A percentile compares a stretch with the other conserved stretches of the same genome.
Conservation (phyloP, 2,329 filamentous ascomycete species). For the Colletotrichum abscissum region DNA sequence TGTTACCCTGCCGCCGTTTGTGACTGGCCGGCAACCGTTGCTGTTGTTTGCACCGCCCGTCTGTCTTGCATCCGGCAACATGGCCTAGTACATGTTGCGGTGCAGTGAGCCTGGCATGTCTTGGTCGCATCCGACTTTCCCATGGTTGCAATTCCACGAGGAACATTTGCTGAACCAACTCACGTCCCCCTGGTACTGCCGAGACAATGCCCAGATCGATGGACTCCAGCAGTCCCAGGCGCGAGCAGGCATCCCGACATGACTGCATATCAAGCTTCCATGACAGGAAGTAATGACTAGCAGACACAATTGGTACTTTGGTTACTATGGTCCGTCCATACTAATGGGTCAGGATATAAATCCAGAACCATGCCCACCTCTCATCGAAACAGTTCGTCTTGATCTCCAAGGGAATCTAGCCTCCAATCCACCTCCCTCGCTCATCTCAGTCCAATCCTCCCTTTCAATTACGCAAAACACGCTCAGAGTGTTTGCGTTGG, state of each 20-base stretch:
- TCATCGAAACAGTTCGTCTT: neutral
- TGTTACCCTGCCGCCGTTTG: constrained; percentile 10
- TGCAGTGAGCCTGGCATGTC: neutral
- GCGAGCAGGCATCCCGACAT: constrained; percentile 9
- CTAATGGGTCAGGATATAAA: constrained; percentile 11
- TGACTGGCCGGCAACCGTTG: constrained; percentile 1
- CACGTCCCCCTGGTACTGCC: neutral
- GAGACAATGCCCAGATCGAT: constrained; percentile 27
- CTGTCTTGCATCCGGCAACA: constrained; percentile 1
- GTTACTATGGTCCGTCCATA: neutral
- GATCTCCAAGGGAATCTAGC: constrained; percentile 9
- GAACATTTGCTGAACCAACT: neutral
- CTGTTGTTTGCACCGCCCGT: neutral
- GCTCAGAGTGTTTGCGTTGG: constrained; percentile 9
- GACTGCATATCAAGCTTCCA: neutral
- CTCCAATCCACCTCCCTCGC: neutral
- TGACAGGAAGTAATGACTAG: constrained; percentile 23
- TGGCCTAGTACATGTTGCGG: neutral
- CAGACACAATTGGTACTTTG: neutral
- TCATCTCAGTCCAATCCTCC: constrained; percentile 7
- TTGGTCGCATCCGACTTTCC: constrained; percentile 13
- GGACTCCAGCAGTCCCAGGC: neutral
- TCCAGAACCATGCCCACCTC: neutral
- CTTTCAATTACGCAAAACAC: neutral
- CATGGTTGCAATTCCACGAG: neutral